These are phyloP conservation scores for Debaryomycetaceae sp. DNA, from an alignment of 1,139 yeast genomes.

Conservation along the genomic window DNA sequence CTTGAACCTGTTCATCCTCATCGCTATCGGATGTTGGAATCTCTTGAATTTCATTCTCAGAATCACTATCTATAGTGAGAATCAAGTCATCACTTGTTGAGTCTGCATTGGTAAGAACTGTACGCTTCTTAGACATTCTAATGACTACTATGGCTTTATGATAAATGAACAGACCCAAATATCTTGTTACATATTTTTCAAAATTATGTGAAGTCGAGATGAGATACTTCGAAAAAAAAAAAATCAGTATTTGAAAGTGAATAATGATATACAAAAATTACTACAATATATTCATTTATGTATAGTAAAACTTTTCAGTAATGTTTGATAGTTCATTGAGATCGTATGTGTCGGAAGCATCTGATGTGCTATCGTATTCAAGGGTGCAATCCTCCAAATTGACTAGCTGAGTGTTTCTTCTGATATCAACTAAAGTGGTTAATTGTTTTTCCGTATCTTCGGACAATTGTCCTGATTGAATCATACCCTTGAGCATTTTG, in stretches of 20 bases:
- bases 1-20: conserved; percentile 14
- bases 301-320: conserved; percentile 43
- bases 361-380: conserved; percentile 20
- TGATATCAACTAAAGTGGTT: conserved; percentile 51
- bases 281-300: conserved; percentile 9
- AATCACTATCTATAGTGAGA: conserved; percentile 56
- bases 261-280: neutral
- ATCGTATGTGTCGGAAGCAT: conserved; percentile 41
- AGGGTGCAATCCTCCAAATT: conserved; percentile 34
- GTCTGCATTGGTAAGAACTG: neutral
- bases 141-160: neutral
- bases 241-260: neutral
- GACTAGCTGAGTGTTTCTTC: conserved; percentile 65
- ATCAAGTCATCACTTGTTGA: conserved; percentile 22
- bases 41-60: conserved; percentile 40
- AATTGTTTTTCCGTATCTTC: conserved; percentile 59
- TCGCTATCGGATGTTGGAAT: conserved; percentile 22
- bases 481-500: conserved; percentile 49
- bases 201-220: conserved; percentile 3
- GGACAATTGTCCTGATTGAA: conserved; percentile 41
- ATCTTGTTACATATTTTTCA: too few species aligned
- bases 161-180: too few species aligned
- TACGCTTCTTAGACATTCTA: neutral
- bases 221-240: conserved; percentile 7
- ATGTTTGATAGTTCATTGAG: conserved; percentile 38